phyloP scores from a whole-genome alignment of 2,329 filamentous ascomycete genomes.

The Cryoendolithus antarcticus region DNA sequence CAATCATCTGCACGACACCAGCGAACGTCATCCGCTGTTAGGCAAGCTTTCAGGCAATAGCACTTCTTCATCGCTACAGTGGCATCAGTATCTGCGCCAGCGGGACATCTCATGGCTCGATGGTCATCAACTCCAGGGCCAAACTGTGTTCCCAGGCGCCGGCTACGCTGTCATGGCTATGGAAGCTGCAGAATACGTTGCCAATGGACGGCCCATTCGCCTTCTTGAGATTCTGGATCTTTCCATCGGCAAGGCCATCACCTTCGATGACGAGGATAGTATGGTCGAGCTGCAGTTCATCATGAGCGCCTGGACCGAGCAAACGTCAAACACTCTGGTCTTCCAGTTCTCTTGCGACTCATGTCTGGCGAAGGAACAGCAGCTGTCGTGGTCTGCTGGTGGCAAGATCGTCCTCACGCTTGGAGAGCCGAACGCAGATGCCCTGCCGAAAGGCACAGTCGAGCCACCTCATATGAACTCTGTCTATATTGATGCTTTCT shows the following conservation, averaged over 20 bases:
- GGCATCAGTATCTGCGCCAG: constrained; percentile 2
- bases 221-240: constrained; percentile 9
- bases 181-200: constrained; percentile 2
- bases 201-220: background rate
- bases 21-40: constrained; percentile 1
- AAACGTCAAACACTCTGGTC: too few relatives aligned
- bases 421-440: too few relatives aligned
- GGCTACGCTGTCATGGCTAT: constrained; percentile 5
- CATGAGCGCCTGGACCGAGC: background rate
- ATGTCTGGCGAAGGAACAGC: too few relatives aligned
- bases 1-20: background rate
- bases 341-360: too few relatives aligned
- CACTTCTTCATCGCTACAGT: background rate
- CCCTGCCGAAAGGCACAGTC: background rate
- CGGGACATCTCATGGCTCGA: constrained; percentile 5
- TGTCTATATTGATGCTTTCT: too few relatives aligned
- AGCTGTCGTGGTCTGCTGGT: too few relatives aligned
- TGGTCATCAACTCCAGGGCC: constrained; percentile 5
- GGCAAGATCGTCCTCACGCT: too few relatives aligned
- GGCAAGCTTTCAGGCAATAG: background rate
- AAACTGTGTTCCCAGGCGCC: constrained; percentile 6
- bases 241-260: constrained; percentile 8
- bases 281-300: constrained; percentile 4
- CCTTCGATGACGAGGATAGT: constrained; percentile 5
- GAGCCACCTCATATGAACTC: too few relatives aligned